Evolutionary conservation across 164 flowering plant species (phyloP), one percentile per base, ranked within the genome.

Genomic region (Kingdonia uniflora): DNA sequence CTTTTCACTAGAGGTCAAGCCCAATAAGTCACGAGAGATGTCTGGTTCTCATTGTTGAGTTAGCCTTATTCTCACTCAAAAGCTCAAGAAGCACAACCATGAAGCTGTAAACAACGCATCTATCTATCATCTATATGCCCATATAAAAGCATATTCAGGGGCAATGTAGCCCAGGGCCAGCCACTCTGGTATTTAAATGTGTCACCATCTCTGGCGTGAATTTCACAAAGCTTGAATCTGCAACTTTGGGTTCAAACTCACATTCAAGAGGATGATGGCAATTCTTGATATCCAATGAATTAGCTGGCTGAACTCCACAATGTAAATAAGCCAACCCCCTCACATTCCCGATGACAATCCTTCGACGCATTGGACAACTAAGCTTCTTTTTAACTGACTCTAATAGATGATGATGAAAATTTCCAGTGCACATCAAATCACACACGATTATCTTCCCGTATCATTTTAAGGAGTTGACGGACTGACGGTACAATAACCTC

Each of bases 121-220:
- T 78, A 57, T 90, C 95, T 0, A 94, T 84, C 54, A 90, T n/a
- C n/a, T n/a, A 58, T 37, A n/a, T 90, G 90, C 37, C 97, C 95
- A 49, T 84, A 87, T 54, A n/a, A 87, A 57, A 0, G 95, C 95
- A 69, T 90, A 90, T 66, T 90, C 97, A 5, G 97, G 97, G 0
- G 97, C 91, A 50, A 87, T 85, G 71, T 87, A 90, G n/a, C 97
- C 97, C 77, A 87, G 70, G 8, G 95, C 97, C 95, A 0, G 94
- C 95, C 38, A 90, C 94, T 62, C 87, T 63, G 1, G 97, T 90
- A 69, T 94, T 90, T 75, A 84, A 19, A 67, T 87, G 95, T 0
- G 87, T 81, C 81, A 77, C 56, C 12, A 91, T 91, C 62, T 90
- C 91, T 0, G 85, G 91, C 0, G 73, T 69, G 52, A 86, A 82